Base-by-base conservation (phyloP, 495 filamentous ascomycete species). In the Penicillium parvum region DNA sequence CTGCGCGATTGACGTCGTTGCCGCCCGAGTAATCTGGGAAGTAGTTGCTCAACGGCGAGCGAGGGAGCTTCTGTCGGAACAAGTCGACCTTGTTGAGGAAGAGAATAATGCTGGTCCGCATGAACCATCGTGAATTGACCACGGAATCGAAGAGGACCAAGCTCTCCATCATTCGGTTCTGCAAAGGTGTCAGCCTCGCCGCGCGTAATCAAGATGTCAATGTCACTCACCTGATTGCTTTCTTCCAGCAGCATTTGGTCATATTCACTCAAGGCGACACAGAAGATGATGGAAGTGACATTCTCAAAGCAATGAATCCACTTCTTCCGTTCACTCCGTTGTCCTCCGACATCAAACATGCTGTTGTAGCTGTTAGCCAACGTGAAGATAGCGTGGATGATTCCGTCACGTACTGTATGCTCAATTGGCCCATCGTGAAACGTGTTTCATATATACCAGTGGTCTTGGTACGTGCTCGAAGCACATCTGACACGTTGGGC, bases 261-360 rank as follows among this genome's bases (percentile, higher is more conserved):
- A 63, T 98, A 98, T 64, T 98, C 92, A 74, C 94, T 97, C 51
- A 98, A 71, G 14, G 92, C 94, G 32, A 98, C 92, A 54, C 92
- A 97, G 71, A 98, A 98, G 55, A 98, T 97, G 65, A 98, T 98
- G n/a, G 92, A 98, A 7, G 92, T 98, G 50, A 98, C 92, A 51
- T 96, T 96, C 63, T 98, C 92, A 62, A 98, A 98, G 72, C 92
- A 98, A 69, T 98, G 92, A 56, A 98, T 98, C 92, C 92, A 98
- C 68, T 98, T 98, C 70, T 98, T 98, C 40, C 92, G 81, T 63
- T 98, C 92, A 63, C 90, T 96, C 52, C 92, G 74, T 69, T 98
- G 92, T 22, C 92, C 92, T 44, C 92, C 92, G 15, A 98, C 92
- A 63, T 98, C 92, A 61, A 98, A 98, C 92, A 98, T 98, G 74